Evolutionary conservation across 805 yeast genomes (phyloP).

Genomic region (Suhomyces emberorum): DNA sequence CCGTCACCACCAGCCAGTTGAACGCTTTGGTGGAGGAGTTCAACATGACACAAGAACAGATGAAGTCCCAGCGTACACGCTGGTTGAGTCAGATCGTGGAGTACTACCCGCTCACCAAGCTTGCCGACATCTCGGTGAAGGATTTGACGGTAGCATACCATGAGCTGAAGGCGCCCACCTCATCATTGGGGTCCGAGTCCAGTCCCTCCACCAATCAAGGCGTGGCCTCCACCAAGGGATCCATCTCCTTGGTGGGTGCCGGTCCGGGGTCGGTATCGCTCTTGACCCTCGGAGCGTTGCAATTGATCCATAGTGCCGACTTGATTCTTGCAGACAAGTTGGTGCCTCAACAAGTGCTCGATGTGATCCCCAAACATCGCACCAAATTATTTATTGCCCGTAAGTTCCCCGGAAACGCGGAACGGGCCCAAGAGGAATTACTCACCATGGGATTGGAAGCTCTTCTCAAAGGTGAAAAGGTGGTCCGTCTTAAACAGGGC

Average conservation of each 20-base stretch:
- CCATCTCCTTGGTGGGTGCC: slow-evolving; percentile 82
- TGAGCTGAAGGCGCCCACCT: slow-evolving; percentile 11
- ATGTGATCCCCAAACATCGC: slow-evolving; percentile 64
- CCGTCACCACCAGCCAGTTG: slow-evolving; percentile 54
- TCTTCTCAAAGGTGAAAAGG: slow-evolving; percentile 63
- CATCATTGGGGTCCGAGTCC: too few relatives aligned
- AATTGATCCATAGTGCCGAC: slow-evolving; percentile 79
- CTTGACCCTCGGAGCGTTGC: slow-evolving; percentile 80
- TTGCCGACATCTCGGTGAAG: slow-evolving; percentile 57
- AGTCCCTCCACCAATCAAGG: neutral
- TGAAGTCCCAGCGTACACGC: slow-evolving; percentile 59
- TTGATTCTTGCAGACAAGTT: slow-evolving; percentile 84
- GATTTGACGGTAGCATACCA: slow-evolving; percentile 49
- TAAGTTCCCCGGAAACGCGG: slow-evolving; percentile 96
- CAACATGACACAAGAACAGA: slow-evolving; percentile 48
- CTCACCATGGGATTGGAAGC: slow-evolving; percentile 68
- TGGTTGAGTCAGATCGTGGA: slow-evolving; percentile 91
- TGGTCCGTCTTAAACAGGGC: slow-evolving; percentile 90
- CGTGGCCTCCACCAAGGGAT: slow-evolving; percentile 35
- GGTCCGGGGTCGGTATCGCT: slow-evolving; percentile 90
- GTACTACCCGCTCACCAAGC: slow-evolving; percentile 71
- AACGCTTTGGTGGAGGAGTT: slow-evolving; percentile 63
- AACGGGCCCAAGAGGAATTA: slow-evolving; percentile 84
- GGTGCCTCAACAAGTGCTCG: slow-evolving; percentile 84
- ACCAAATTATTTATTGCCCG: slow-evolving; percentile 83